Percentiles rank a stretch among this genome's conserved stretches.
These are phyloP conservation scores for Boletus subcaerulescens DNA, from an alignment of 768 basidiomycete species.

Conservation along the genomic window DNA sequence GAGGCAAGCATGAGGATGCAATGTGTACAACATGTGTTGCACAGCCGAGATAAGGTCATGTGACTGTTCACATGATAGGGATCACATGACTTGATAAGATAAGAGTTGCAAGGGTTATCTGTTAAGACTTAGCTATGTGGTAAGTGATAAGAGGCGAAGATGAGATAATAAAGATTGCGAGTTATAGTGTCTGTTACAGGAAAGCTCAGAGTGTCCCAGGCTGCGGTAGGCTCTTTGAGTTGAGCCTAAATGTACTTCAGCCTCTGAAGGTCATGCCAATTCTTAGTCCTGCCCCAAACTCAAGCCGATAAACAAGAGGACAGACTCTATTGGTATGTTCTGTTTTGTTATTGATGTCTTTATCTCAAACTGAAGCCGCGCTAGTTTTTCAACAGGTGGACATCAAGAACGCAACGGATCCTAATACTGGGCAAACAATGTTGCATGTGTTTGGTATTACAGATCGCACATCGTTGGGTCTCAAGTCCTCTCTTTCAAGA, in stretches of 20 bases:
- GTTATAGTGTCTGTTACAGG: too few relatives aligned
- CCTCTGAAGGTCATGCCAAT: conserved; percentile 77
- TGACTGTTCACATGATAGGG: too few relatives aligned
- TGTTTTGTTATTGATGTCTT: neutral
- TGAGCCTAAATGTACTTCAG: conserved; percentile 33
- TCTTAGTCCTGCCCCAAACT: conserved; percentile 67
- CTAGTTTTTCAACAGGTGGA: conserved; percentile 97
- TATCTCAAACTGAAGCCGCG: neutral
- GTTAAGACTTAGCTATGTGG: too few relatives aligned
- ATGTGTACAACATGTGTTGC: too few relatives aligned
- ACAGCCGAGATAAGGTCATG: too few relatives aligned
- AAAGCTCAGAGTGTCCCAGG: too few relatives aligned
- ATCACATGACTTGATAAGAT: too few relatives aligned
- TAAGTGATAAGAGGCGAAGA: too few relatives aligned
- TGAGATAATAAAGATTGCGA: too few relatives aligned
- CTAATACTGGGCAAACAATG: conserved; percentile 39
- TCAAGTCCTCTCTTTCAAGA: conserved; percentile 82
- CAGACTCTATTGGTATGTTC: conserved; percentile 64
- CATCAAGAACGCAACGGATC: conserved; percentile 64
- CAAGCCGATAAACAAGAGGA: conserved; percentile 51
- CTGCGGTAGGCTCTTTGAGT: neutral
- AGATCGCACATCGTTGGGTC: conserved; percentile 95
- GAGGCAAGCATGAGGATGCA: too few relatives aligned
- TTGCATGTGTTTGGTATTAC: conserved; percentile 90
- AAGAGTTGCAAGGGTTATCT: too few relatives aligned